phyloP scores from a whole-genome alignment of 2,329 filamentous ascomycete genomes.

The Alternaria rosae region DNA sequence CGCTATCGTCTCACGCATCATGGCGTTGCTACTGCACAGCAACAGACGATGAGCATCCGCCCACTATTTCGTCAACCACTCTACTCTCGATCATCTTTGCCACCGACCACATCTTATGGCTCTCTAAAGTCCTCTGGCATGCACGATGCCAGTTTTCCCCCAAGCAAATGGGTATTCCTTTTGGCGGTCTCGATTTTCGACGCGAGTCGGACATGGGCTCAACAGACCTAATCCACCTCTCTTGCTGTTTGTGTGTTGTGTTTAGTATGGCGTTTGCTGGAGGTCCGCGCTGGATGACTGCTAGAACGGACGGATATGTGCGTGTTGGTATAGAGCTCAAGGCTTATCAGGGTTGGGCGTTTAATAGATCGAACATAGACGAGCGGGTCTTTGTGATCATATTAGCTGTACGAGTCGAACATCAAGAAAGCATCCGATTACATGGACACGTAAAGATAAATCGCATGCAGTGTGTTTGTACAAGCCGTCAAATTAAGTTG shows the following conservation, averaged over 20 bases:
- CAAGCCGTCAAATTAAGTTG: not conserved
- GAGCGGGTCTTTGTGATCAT: not conserved
- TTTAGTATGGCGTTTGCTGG: not conserved
- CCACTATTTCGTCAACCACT: not conserved
- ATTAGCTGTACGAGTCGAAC: not conserved
- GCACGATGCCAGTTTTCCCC: not conserved
- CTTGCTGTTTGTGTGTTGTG: not conserved
- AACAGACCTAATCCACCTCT: not conserved
- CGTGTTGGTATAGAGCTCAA: not conserved
- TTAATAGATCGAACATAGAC: not conserved
- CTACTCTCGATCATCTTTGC: not conserved
- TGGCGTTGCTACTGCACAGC: too few species aligned
- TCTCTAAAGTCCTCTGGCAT: not conserved
- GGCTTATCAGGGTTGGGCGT: not conserved
- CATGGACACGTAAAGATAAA: not conserved
- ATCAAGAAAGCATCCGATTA: not conserved
- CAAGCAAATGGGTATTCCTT: not conserved
- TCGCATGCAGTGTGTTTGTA: not conserved
- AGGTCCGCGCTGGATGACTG: not conserved
- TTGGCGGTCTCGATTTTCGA: not conserved
- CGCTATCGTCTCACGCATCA: too few species aligned
- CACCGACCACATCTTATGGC: not conserved
- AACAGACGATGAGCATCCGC: not conserved
- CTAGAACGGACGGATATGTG: not conserved
- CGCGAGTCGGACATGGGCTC: not conserved